Evolutionary conservation across 371 early-diverging fungal genomes (phyloP).

Genomic region (Chytridiales sp.): DNA sequence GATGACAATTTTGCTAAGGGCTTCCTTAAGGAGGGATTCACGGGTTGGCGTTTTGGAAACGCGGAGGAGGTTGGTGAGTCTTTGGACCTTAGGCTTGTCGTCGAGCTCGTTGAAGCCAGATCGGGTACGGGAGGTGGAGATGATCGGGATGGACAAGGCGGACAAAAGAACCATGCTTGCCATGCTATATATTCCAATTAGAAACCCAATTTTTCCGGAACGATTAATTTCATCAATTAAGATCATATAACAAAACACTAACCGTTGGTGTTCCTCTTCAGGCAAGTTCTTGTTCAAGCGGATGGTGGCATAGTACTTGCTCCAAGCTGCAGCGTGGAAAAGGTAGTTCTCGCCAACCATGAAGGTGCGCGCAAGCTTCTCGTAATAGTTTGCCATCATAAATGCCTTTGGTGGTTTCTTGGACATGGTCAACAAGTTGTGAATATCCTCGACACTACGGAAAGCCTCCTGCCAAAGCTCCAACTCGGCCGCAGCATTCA

Average conservation of each 20-base stretch:
- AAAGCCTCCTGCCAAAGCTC: slow-evolving; percentile 99
- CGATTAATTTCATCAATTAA: too few relatives aligned
- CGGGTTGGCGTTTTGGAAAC: slow-evolving; percentile 84
- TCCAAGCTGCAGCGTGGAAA: slow-evolving; percentile 97
- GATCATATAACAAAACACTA: background rate
- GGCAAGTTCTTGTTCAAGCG: slow-evolving; percentile 49
- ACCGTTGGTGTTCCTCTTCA: slow-evolving; percentile 50
- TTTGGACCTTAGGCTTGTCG: slow-evolving; percentile 78
- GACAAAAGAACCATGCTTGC: slow-evolving; percentile 90
- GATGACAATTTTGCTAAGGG: slow-evolving; percentile 80
- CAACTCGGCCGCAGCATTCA: slow-evolving; percentile 91
- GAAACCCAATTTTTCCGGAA: too few relatives aligned
- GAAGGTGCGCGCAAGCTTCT: slow-evolving; percentile 93
- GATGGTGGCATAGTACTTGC: slow-evolving; percentile 71
- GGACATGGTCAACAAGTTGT: slow-evolving; percentile 85
- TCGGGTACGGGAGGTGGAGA: slow-evolving; percentile 73
- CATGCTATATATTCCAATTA: slow-evolving; percentile 69
- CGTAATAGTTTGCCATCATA: slow-evolving; percentile 97
- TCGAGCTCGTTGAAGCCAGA: slow-evolving; percentile 70
- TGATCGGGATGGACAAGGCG: slow-evolving; percentile 77
- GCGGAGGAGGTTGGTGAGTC: slow-evolving; percentile 86
- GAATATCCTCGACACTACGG: slow-evolving; percentile 95
- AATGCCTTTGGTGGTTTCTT: slow-evolving; percentile 87
- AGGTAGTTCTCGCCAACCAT: slow-evolving; percentile 94
- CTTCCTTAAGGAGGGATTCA: slow-evolving; percentile 85